Base-by-base conservation (phyloP, 1,284 basidiomycete species). In the Mycosarcoma mackinlayi region DNA sequence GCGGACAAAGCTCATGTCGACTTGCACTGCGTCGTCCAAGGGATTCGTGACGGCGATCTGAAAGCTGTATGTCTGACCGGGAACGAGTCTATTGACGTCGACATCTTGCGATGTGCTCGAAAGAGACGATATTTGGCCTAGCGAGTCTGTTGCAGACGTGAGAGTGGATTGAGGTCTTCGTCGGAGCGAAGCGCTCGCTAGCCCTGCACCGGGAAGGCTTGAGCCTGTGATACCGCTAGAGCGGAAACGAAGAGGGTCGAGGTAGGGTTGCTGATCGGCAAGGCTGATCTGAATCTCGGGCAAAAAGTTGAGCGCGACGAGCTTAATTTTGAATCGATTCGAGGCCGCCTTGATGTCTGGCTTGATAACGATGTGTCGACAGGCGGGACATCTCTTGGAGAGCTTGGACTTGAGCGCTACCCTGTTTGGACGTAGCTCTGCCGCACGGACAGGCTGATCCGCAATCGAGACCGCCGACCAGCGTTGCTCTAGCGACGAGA, bases 341-440 rank as follows among this genome's bases (percentile, higher is more conserved):
- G 92, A 92, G 75, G 92, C 91, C 0, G 94, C 90, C 83, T 98
- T 98, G 77, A 94, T 91, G 82, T 99, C 96, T 1, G 96, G 96
- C 80, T 97, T 96, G 84, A 98, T 95, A 62, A 98, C 88, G 73
- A 98, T 95, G 84, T 98, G 95, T 14, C 92, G 89, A 82, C 96
- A 99, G 3, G 87, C 87, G 6, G 93, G 90, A 85, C 96, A 99
- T 6, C 96, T 91, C 84, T 98, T 98, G 3, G 93, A 93, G 47
- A 91, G 88, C 84, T 98, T 98, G 0, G 93, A 91, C 66, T 91
- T 91, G 3, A 98, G 87, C 0, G 93, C 93, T 68, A 97, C 92
- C 19, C 95, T 89, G 45, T 91, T 85, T 0, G 94, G 95, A 73
- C 88, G 88, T 14, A 94, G 86, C 38, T 93, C 90, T 6, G 52